Base-by-base conservation (phyloP, 352 stramenopile genomes). In the Phytophthora hibernalis region DNA sequence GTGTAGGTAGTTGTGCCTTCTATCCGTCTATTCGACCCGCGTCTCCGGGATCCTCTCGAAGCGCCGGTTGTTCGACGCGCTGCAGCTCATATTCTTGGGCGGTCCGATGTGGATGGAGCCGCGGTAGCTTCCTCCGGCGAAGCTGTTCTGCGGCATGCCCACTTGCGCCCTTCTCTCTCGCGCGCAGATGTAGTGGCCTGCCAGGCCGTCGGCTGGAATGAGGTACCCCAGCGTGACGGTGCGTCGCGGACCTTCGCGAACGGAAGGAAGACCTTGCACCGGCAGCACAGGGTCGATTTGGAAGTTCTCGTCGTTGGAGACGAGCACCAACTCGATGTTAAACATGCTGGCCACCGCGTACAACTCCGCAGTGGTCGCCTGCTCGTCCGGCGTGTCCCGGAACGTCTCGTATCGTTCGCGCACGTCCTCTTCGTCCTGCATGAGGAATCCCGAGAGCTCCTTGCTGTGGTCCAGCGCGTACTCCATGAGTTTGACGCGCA, bases 131-230 rank as follows among this genome's bases (percentile, higher is more conserved):
- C 84, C 86, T 8, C 84, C 83, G 3, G 76, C 82, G 37, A 93
- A 95, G 48, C 65, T 85, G 66, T 93, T 95, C 45, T 63, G 59
- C 16, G 81, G 61, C 42, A 80, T 73, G 16, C 67, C 62, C 3
- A 83, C 47, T 38, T 71, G 66, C 18, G 71, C 72, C 2, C 80
- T 82, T 18, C 71, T 70, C 67, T 82, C 77, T 22, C 85, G 81
- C 40, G 86, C 92, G 68, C 86, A 92, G 53, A 95, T 92, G 71
- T 95, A 95, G 56, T 95, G 86, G 42, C 86, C 86, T 3, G 83
- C 82, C 13, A 91, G 71, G 13, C 83, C 83, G 21, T 91, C 76
- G 0, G 65, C 77, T 6, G 86, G 86, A 33, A 83, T 85, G 62
- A 95, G 72, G 64, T 95, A 95, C 3, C 86, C 86, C 38, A 95